phyloP scores from a whole-genome alignment of 2,329 filamentous ascomycete genomes.

The Elsinoe necatrix region DNA sequence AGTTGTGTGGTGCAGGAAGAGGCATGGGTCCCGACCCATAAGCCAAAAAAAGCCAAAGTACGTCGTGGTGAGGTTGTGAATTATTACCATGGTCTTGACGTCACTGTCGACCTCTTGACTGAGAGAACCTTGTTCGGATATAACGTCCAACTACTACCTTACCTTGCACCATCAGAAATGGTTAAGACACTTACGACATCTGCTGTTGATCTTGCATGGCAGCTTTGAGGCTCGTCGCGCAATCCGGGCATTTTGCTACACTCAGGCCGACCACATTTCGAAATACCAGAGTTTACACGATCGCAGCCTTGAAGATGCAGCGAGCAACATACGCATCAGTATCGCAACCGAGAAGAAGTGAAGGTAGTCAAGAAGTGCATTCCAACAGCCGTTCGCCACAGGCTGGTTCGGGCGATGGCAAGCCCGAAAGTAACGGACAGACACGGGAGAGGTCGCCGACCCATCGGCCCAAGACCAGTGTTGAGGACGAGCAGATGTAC shows the following conservation, averaged over 20 bases:
- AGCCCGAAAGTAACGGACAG: background rate
- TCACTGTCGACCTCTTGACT: background rate
- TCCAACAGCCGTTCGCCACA: background rate
- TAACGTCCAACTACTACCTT: background rate
- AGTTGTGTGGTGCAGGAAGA: background rate
- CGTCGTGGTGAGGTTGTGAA: conserved; percentile 5
- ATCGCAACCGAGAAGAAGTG: background rate
- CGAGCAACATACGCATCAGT: background rate
- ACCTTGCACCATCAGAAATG: background rate
- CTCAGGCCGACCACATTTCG: background rate
- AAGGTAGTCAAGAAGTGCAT: background rate
- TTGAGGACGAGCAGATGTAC: conserved; percentile 24
- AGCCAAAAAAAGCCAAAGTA: background rate
- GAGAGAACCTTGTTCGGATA: conserved; percentile 6
- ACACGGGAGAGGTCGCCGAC: background rate
- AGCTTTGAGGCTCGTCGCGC: background rate
- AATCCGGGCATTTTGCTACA: background rate
- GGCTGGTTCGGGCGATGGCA: background rate
- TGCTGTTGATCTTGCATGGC: background rate
- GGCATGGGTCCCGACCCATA: background rate
- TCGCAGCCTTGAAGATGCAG: background rate
- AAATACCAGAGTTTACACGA: background rate
- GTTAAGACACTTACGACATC: background rate
- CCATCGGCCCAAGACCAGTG: conserved; percentile 3
- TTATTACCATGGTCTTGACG: conserved; percentile 3